Percentiles rank a stretch among this genome's conserved stretches.
phyloP scores from a whole-genome alignment of 2,329 filamentous ascomycete species.

The Fusarium clavum region DNA sequence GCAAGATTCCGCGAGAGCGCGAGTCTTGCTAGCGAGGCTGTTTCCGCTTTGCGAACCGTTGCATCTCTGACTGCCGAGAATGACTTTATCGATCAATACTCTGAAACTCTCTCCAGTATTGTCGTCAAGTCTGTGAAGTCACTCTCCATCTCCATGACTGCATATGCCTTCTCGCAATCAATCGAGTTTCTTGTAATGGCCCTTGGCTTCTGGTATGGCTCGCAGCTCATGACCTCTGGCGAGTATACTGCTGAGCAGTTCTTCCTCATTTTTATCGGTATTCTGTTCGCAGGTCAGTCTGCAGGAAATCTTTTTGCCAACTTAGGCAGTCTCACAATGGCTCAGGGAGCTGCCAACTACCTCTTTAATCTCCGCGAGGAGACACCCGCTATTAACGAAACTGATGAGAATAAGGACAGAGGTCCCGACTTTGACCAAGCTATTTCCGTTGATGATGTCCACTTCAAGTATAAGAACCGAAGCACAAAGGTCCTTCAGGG shows the following conservation, averaged over 20 bases:
- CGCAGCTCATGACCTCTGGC: constrained; percentile 35
- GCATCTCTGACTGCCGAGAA: constrained; percentile 54
- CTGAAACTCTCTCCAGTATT: constrained; percentile 47
- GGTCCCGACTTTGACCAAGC: constrained; percentile 24
- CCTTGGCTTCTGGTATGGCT: constrained; percentile 53
- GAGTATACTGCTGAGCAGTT: constrained; percentile 56
- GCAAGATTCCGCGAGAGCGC: constrained; percentile 55
- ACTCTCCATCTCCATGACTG: constrained; percentile 20
- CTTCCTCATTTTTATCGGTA: constrained; percentile 57
- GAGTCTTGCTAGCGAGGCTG: constrained; percentile 59
- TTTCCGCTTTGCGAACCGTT: constrained; percentile 59
- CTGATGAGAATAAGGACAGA: constrained; percentile 49
- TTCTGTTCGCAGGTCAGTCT: constrained; percentile 52
- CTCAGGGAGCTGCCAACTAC: constrained; percentile 57
- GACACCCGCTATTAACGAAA: constrained; percentile 52
- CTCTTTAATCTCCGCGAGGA: constrained; percentile 55
- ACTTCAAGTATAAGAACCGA: constrained; percentile 26
- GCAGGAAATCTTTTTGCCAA: constrained; percentile 53
- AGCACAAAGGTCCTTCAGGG: constrained; percentile 20
- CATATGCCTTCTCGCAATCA: constrained; percentile 40
- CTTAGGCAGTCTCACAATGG: constrained; percentile 59
- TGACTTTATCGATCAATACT: constrained; percentile 50
- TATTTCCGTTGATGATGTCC: constrained; percentile 25
- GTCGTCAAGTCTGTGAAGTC: constrained; percentile 30
- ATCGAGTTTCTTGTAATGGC: constrained; percentile 50